Evolutionary conservation across 495 filamentous ascomycete species (phyloP).

Genomic region (Friedmanniomyces endolithicus): DNA sequence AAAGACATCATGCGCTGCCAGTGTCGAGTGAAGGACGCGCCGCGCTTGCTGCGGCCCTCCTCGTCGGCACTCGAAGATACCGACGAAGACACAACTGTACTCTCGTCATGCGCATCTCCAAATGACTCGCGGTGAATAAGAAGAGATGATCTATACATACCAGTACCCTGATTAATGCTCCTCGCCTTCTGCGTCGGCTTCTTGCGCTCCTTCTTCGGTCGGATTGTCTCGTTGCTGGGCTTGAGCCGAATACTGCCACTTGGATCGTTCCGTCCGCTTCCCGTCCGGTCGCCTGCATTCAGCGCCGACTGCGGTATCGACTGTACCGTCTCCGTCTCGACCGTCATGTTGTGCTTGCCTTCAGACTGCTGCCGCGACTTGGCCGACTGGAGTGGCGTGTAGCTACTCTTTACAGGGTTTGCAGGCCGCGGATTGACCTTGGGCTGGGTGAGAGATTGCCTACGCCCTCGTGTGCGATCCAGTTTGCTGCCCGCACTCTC

Average conservation of each 20-base stretch:
- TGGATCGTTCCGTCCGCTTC: slow-evolving; percentile 39
- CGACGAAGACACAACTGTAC: not conserved
- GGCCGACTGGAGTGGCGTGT: slow-evolving; percentile 27
- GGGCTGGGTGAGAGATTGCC: slow-evolving; percentile 11
- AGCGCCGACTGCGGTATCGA: slow-evolving; percentile 84
- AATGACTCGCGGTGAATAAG: slow-evolving; percentile 2
- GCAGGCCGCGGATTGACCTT: slow-evolving; percentile 23
- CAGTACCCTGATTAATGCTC: slow-evolving; percentile 55
- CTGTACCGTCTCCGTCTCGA: slow-evolving; percentile 91
- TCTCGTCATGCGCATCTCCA: not conserved
- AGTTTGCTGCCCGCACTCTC: slow-evolving; percentile 42
- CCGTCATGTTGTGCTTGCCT: slow-evolving; percentile 82
- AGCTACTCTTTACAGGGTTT: slow-evolving; percentile 26
- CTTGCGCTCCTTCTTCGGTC: slow-evolving; percentile 83
- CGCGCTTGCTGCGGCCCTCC: not conserved
- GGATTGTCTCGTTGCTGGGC: slow-evolving; percentile 83
- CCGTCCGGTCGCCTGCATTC: slow-evolving; percentile 52
- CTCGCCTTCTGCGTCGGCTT: slow-evolving; percentile 60
- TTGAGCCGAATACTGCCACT: slow-evolving; percentile 72
- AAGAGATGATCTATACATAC: slow-evolving; percentile 39
- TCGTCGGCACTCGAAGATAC: not conserved
- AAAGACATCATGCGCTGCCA: slow-evolving; percentile 3
- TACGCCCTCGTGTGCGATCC: slow-evolving; percentile 26
- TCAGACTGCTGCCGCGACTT: slow-evolving; percentile 51
- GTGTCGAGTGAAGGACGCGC: not conserved